Percentiles rank a stretch among this genome's conserved stretches.
Evolutionary conservation across 1,139 yeast genomes (phyloP).

Genomic region (Suhomyces atakaporum): DNA sequence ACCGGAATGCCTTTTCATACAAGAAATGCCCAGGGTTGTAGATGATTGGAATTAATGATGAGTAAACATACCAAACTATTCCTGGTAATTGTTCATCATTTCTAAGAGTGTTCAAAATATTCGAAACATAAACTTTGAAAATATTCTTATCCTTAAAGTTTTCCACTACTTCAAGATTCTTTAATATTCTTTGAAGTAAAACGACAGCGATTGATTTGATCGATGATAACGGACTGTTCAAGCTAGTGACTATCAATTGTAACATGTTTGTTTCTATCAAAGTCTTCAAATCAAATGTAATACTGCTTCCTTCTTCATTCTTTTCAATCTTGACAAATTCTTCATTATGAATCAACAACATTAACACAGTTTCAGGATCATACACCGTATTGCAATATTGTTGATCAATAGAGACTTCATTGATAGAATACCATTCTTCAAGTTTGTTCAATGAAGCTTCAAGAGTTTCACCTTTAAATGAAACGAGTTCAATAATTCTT

Average conservation of each 20-base stretch:
- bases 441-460: conserved; percentile 6
- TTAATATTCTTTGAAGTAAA: conserved; percentile 46
- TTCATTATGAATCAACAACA: conserved; percentile 59
- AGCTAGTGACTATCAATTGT: conserved; percentile 55
- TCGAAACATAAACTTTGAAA: conserved; percentile 61
- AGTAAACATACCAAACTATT: conserved; percentile 42
- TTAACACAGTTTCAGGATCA: conserved; percentile 62
- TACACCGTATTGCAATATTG: conserved; percentile 37
- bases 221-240: conserved; percentile 26
- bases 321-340: conserved; percentile 50
- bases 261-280: conserved; percentile 62
- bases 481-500: not conserved
- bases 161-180: conserved; percentile 32
- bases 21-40: conserved; percentile 70
- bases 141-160: conserved; percentile 60
- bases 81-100: conserved; percentile 13
- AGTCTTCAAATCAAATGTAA: conserved; percentile 51
- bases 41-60: conserved; percentile 58
- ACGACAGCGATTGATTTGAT: conserved; percentile 30
- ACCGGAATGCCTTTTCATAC: conserved; percentile 67
- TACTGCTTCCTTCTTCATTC: conserved; percentile 11
- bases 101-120: conserved; percentile 53
- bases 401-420: conserved; percentile 18
- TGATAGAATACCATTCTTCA: conserved; percentile 21
- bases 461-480: not conserved